Percentiles rank a stretch among this genome's conserved stretches.
phyloP scores from a whole-genome alignment of 371 early-diverging fungal genomes.

The Apophysomyces ossiformis region DNA sequence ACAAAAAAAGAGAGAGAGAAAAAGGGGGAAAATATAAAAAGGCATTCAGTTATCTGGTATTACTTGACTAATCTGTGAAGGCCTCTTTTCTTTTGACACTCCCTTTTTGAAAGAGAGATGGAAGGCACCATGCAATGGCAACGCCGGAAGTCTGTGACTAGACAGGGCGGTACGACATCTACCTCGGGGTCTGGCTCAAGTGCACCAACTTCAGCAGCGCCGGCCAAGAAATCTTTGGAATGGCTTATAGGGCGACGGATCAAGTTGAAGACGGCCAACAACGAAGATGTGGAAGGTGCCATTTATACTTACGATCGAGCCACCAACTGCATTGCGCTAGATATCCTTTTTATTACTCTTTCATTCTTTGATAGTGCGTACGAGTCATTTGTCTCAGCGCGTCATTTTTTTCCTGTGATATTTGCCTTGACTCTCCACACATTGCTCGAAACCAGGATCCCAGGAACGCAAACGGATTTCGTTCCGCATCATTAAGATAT shows the following conservation, averaged over 20 bases:
- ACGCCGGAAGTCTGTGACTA: conserved; percentile 18
- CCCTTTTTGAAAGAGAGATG: conserved; percentile 1
- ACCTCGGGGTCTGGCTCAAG: conserved; percentile 3
- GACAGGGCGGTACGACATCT: conserved; percentile 6
- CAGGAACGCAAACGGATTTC: conserved; percentile 30
- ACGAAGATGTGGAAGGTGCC: conserved; percentile 64
- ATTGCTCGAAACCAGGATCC: conserved; percentile 12
- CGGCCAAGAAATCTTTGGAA: conserved; percentile 27
- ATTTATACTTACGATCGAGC: conserved; percentile 66
- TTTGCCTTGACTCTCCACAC: conserved; percentile 10
- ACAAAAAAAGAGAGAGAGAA: no score
- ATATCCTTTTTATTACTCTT: conserved; percentile 53
- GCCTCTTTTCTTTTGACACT: no score
- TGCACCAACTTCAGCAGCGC: conserved; percentile 6
- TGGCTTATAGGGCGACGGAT: conserved; percentile 51
- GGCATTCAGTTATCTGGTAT: no score
- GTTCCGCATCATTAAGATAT: conserved; percentile 65
- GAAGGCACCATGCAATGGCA: conserved; percentile 18
- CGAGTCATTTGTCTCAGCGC: neutral
- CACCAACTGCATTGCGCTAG: conserved; percentile 69
- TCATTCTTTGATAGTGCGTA: neutral
- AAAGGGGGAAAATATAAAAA: no score
- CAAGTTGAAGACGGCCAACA: conserved; percentile 57
- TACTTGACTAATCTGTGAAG: no score
- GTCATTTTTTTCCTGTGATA: neutral